These are phyloP conservation scores for Ceratobasidium sp. DNA, from an alignment of 1,284 basidiomycete genomes.

Conservation along the genomic window DNA sequence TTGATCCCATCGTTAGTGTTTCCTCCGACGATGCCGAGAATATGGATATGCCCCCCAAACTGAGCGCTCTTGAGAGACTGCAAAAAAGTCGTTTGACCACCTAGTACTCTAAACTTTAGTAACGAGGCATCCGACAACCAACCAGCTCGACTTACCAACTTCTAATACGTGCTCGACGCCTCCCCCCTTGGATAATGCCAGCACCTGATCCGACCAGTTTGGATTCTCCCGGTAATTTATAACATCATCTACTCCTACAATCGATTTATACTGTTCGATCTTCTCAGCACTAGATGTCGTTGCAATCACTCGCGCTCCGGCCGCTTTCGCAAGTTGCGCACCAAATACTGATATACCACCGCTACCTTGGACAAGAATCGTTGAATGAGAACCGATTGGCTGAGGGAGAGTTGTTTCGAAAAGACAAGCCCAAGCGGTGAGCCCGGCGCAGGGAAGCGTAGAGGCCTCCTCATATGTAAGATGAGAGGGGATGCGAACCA, in stretches of 20 bases:
- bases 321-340: slow-evolving; percentile 62
- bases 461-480: slow-evolving; percentile 45
- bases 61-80: slow-evolving; percentile 1
- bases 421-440: slow-evolving; percentile 62
- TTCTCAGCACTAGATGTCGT: slow-evolving; percentile 70
- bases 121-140: not conserved
- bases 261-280: slow-evolving; percentile 55
- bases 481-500: not conserved
- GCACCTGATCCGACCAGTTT: slow-evolving; percentile 63
- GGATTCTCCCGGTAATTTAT: slow-evolving; percentile 66
- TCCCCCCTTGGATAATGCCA: slow-evolving; percentile 49
- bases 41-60: too few relatives aligned
- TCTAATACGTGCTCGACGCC: slow-evolving; percentile 10
- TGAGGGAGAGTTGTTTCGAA: slow-evolving; percentile 51
- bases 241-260: slow-evolving; percentile 60
- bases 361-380: slow-evolving; percentile 63
- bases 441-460: slow-evolving; percentile 55
- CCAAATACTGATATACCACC: slow-evolving; percentile 66
- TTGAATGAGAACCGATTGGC: slow-evolving; percentile 57
- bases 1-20: too few relatives aligned
- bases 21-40: too few relatives aligned
- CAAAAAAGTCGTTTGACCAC: slow-evolving; percentile 13
- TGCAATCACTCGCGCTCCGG: slow-evolving; percentile 64
- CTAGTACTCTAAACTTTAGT: not conserved
- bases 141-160: slow-evolving; percentile 4